Percentiles rank a stretch among this genome's conserved stretches.
These are phyloP conservation scores for Sclerotiophoma versabilis DNA, from an alignment of 2,329 filamentous ascomycete genomes.

Conservation along the genomic window DNA sequence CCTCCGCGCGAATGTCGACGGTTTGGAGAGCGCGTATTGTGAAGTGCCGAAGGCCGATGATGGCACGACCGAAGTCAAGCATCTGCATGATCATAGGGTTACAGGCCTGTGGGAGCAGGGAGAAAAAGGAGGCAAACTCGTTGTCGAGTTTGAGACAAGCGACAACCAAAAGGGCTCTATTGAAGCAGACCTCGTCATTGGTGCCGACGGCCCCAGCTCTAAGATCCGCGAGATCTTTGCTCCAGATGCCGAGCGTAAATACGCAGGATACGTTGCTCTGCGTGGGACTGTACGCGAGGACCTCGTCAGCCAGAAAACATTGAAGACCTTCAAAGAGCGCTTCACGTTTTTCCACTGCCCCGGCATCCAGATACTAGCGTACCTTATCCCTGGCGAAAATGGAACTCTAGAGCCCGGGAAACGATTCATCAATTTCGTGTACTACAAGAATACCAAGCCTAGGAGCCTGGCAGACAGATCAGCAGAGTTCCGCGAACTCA, in stretches of 20 bases:
- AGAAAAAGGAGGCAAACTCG: constrained; percentile 24
- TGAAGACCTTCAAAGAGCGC: constrained; percentile 44
- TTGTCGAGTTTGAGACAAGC: constrained; percentile 27
- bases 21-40: constrained; percentile 37
- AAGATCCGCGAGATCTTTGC: constrained; percentile 34
- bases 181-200: constrained; percentile 39
- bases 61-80: constrained; percentile 20
- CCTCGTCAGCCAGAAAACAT: constrained; percentile 26
- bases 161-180: constrained; percentile 25
- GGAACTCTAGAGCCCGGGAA: constrained; percentile 50
- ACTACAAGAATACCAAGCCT: constrained; percentile 54
- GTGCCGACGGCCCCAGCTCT: constrained; percentile 43
- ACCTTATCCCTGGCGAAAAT: constrained; percentile 55
- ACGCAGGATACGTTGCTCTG: constrained; percentile 44
- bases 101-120: constrained; percentile 27
- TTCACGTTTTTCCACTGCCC: constrained; percentile 52
- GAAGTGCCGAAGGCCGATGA: constrained; percentile 26
- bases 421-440: constrained; percentile 58
- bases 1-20: constrained; percentile 42
- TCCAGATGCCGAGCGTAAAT: constrained; percentile 32
- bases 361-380: constrained; percentile 51
- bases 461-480: constrained; percentile 42
- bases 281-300: constrained; percentile 41
- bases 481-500: constrained; percentile 49
- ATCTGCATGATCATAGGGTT: constrained; percentile 38